phyloP scores from a whole-genome alignment of 768 basidiomycete species.

The Podaxis pistillaris region DNA sequence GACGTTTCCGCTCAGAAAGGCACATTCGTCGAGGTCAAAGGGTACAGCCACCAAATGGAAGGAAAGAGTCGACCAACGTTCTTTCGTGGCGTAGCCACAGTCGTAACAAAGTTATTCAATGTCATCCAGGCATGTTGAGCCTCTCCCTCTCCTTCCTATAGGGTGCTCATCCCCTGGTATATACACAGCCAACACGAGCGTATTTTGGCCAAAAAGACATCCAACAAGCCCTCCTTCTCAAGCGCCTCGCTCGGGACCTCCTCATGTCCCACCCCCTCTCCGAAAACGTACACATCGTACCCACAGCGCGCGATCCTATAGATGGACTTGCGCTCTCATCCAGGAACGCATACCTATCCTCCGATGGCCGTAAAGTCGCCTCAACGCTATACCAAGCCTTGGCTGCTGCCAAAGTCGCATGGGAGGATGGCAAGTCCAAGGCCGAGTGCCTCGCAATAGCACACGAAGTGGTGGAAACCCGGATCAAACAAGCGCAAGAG shows the following conservation, averaged over 20 bases:
- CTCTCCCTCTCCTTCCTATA: background rate
- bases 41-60: conserved; percentile 91
- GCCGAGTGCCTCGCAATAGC: conserved; percentile 47
- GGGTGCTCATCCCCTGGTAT: conserved; percentile 7
- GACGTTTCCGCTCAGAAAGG: conserved; percentile 74
- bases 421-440: conserved; percentile 52
- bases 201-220: conserved; percentile 99
- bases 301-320: conserved; percentile 68
- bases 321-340: conserved; percentile 86
- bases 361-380: conserved; percentile 61
- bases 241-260: conserved; percentile 75
- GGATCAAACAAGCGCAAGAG: conserved; percentile 26
- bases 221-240: conserved; percentile 88
- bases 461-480: conserved; percentile 34
- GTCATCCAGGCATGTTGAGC: conserved; percentile 67
- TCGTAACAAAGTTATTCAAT: conserved; percentile 95
- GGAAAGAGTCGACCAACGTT: conserved; percentile 85
- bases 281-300: conserved; percentile 78
- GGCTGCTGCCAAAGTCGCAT: conserved; percentile 49
- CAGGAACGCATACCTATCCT: conserved; percentile 79
- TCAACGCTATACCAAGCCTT: conserved; percentile 73
- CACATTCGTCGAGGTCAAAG: conserved; percentile 90
- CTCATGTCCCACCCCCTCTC: conserved; percentile 76
- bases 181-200: conserved; percentile 73
- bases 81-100: conserved; percentile 93